Percentiles rank a stretch among this genome's conserved stretches.
phyloP scores from a whole-genome alignment of 495 filamentous ascomycete species.

The Evansstolkia leycettana region DNA sequence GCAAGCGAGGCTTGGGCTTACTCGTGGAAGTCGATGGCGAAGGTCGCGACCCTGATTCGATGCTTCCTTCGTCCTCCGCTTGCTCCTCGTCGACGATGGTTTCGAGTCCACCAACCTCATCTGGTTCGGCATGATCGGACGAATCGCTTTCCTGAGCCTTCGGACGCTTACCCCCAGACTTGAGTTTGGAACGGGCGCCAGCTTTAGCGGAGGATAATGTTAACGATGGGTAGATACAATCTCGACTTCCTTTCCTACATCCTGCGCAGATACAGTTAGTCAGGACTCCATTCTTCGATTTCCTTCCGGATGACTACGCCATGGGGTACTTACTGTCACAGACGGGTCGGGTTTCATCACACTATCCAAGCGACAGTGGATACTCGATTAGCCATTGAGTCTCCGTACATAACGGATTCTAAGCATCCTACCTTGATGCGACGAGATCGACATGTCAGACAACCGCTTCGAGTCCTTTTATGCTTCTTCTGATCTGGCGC shows the following conservation, averaged over 20 bases:
- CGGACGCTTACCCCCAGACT: slow-evolving; percentile 28
- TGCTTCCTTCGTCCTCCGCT: slow-evolving; percentile 22
- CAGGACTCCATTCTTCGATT: slow-evolving; percentile 5
- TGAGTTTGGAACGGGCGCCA: slow-evolving; percentile 28
- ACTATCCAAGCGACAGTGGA: slow-evolving; percentile 32
- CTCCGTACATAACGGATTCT: not conserved
- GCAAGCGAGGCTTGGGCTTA: slow-evolving; percentile 10
- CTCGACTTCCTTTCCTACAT: slow-evolving; percentile 74
- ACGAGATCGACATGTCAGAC: slow-evolving; percentile 82
- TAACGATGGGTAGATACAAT: slow-evolving; percentile 74
- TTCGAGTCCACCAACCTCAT: slow-evolving; percentile 37
- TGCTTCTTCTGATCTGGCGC: slow-evolving; percentile 73
- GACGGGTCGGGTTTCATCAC: slow-evolving; percentile 72
- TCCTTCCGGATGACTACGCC: slow-evolving; percentile 4
- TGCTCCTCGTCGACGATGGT: slow-evolving; percentile 60
- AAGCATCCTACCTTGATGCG: slow-evolving; percentile 66
- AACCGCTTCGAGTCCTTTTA: slow-evolving; percentile 83
- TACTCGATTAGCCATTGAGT: not conserved
- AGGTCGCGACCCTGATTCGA: slow-evolving; percentile 14
- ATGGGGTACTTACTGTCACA: slow-evolving; percentile 59
- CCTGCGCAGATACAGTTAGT: slow-evolving; percentile 31
- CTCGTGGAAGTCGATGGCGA: slow-evolving; percentile 15
- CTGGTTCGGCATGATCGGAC: slow-evolving; percentile 32
- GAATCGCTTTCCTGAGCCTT: slow-evolving; percentile 34
- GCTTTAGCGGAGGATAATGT: slow-evolving; percentile 27